Conservation (phyloP, 2,329 filamentous ascomycete species). For the Penicillium digitatum region DNA sequence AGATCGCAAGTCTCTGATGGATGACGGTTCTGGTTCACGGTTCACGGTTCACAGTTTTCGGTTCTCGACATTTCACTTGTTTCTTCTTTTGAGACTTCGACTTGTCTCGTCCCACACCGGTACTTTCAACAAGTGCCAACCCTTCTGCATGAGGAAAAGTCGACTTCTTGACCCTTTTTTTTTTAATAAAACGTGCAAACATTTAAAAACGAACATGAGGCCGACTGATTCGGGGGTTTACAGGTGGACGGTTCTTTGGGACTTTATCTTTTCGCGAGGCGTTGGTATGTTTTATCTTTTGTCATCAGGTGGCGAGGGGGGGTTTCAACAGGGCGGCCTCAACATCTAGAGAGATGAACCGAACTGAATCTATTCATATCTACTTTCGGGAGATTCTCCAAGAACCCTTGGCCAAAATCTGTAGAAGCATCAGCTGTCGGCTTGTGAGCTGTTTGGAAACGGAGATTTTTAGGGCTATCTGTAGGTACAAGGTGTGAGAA, state of each 20-base stretch:
- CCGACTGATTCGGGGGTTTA: background rate
- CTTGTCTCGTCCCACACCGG: background rate
- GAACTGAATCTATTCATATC: background rate
- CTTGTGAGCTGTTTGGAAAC: background rate
- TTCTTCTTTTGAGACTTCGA: background rate
- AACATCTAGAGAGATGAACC: background rate
- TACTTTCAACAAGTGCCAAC: background rate
- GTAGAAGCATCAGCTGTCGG: background rate
- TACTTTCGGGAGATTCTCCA: background rate
- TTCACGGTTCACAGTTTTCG: background rate
- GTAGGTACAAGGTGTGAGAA: background rate
- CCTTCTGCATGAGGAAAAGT: background rate
- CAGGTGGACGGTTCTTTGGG: background rate
- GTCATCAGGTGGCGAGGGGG: background rate
- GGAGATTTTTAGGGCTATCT: background rate
- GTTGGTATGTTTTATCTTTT: background rate
- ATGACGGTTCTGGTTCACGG: background rate
- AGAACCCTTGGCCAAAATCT: background rate
- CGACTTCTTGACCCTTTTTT: background rate
- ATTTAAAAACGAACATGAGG: background rate
- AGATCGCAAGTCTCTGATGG: background rate
- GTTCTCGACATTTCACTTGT: background rate
- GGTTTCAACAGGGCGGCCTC: background rate
- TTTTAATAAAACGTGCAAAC: background rate
- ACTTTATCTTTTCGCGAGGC: background rate